Base-by-base conservation (phyloP, 208 protist species). In the Acanthamoeba royreba region DNA sequence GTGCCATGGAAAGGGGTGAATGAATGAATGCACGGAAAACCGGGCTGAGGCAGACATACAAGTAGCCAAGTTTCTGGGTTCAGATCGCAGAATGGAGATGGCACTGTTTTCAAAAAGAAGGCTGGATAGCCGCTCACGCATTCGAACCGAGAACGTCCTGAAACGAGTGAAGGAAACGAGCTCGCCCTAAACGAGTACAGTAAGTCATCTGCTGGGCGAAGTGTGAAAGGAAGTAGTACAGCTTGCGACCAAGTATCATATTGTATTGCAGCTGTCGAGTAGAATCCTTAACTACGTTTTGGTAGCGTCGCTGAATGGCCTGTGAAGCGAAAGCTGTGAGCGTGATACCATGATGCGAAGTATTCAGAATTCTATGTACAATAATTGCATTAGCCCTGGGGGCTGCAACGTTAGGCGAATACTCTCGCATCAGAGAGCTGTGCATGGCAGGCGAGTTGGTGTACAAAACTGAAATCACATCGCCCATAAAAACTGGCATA, bases 361-460 rank as follows among this genome's bases (percentile, higher is more conserved):
- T 63, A 25, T n/a, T 63, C 25, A 81, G 38, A 40, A 69, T 17
- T 61, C 35, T 61, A 31, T 79, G 40, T 63, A 94, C 97, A 53
- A 99, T 98, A 11, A 98, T 95, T 52, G 97, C 95, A 69, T 99
- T 98, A 69, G 95, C 94, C 25, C 95, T 93, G 22, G 97, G 95
- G 69, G 94, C 46, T 22, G 93, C 94, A 93, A 98, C 96, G 38
- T 97, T 97, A 66, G 96, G 97, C 28, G 77, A 72, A 42, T 98
- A 92, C 35, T 95, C 96, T 33, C 98, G 96, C 49, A 99, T 97
- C 52, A 98, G 96, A 91, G 97, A 97, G 66, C 97, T 97, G 93
- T 99, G 98, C 97, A 99, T 98, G 0, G 98, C 98, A 11, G 96
- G 96, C 13, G 98, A 98, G 89, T 97, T 98, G n/a, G 98, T 98